These are phyloP conservation scores for bread wheat (Triticum aestivum) DNA, from an alignment of 176 grass and related monocot species.

Conservation along the genomic window DNA sequence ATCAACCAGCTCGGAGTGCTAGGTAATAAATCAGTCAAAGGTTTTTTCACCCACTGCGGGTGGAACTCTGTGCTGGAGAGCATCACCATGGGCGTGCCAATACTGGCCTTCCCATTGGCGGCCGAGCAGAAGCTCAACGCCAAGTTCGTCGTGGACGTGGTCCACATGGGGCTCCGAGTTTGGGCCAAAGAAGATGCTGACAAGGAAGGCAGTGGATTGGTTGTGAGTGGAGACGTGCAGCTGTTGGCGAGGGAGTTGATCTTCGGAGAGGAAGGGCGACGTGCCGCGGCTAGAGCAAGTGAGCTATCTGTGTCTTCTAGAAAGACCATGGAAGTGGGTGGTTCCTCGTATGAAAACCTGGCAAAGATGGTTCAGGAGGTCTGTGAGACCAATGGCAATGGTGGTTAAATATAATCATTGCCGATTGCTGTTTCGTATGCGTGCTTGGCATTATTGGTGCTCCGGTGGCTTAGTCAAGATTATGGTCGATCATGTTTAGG, in stretches of 20 bases:
- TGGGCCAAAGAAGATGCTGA: not conserved
- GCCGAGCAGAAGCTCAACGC: constrained; percentile 56
- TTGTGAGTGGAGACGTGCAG: constrained; percentile 29
- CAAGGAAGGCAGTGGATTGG: not conserved
- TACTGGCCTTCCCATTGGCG: constrained; percentile 48
- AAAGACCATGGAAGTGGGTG: constrained; percentile 24
- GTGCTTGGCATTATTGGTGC: not conserved
- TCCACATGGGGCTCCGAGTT: constrained; percentile 39
- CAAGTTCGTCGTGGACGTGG: constrained; percentile 41
- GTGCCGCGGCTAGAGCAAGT: not conserved
- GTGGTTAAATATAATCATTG: not conserved
- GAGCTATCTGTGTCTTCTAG: constrained; percentile 14
- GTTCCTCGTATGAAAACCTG: constrained; percentile 32
- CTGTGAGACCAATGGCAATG: not conserved
- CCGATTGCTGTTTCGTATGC: not conserved
- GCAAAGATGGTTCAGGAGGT: constrained; percentile 38
- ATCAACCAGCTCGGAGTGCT: constrained; percentile 38
- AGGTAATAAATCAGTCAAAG: constrained; percentile 14
- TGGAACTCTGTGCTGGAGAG: constrained; percentile 63
- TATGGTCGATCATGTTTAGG: too few relatives aligned
- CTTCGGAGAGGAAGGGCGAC: constrained; percentile 32
- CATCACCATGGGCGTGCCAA: constrained; percentile 27
- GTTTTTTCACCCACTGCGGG: constrained; percentile 53
- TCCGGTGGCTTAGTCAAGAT: not conserved
- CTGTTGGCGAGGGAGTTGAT: constrained; percentile 25